These are phyloP conservation scores for Chenopodium quinoa DNA, from an alignment of 148 eudicot genomes.

Conservation along the genomic window DNA sequence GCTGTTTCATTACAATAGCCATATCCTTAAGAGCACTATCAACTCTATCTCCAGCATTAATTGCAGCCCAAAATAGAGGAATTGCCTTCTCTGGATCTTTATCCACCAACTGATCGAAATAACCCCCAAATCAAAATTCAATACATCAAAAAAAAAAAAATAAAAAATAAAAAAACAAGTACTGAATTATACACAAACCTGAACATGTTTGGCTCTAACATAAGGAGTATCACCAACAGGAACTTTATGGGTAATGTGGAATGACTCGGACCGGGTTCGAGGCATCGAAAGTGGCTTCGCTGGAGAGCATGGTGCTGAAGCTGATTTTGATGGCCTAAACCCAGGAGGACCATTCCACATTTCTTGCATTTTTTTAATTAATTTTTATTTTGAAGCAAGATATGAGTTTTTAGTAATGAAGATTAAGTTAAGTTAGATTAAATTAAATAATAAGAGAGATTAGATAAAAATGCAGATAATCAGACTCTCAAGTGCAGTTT, in stretches of 20 bases:
- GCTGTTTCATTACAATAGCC: slow-evolving; percentile 99
- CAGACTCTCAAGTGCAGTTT: background rate
- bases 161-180: too few species aligned
- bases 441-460: too few species aligned
- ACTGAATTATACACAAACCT: slow-evolving; percentile 36
- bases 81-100: slow-evolving; percentile 98
- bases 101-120: slow-evolving; percentile 67
- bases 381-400: background rate
- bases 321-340: slow-evolving; percentile 71
- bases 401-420: background rate
- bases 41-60: slow-evolving; percentile 94
- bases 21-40: slow-evolving; percentile 96
- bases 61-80: slow-evolving; percentile 96
- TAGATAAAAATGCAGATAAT: background rate
- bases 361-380: slow-evolving; percentile 61
- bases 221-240: slow-evolving; percentile 92
- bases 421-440: background rate
- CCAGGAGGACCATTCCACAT: slow-evolving; percentile 93
- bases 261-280: slow-evolving; percentile 79
- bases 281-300: slow-evolving; percentile 76
- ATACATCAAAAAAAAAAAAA: background rate
- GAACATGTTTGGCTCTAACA: slow-evolving; percentile 95
- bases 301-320: slow-evolving; percentile 95
- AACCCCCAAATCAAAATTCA: slow-evolving; percentile 4
- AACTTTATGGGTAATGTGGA: slow-evolving; percentile 86